These are phyloP conservation scores for Colletotrichum cordylinicola DNA, from an alignment of 2,329 filamentous ascomycete species.

Conservation along the genomic window DNA sequence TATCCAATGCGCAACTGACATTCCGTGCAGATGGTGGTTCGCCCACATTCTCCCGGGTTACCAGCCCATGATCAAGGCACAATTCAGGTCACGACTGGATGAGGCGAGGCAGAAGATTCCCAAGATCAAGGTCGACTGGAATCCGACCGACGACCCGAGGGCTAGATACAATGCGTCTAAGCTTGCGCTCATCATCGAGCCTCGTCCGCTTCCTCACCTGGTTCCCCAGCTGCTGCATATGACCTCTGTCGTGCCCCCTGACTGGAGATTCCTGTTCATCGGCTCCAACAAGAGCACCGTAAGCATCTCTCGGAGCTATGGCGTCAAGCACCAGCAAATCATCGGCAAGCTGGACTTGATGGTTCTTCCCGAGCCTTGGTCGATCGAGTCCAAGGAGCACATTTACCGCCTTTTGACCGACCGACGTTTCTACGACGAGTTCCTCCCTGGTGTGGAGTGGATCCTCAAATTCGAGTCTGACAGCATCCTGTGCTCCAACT, in stretches of 20 bases:
- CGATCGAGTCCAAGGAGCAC: conserved; percentile 51
- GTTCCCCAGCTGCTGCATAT: conserved; percentile 57
- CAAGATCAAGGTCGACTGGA: conserved; percentile 46
- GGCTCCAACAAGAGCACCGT: conserved; percentile 54
- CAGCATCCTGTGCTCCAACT: conserved; percentile 61
- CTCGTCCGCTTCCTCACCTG: conserved; percentile 51
- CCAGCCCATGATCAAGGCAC: conserved; percentile 45
- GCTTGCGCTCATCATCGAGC: conserved; percentile 58
- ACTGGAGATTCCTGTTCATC: conserved; percentile 62
- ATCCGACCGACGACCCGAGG: conserved; percentile 33
- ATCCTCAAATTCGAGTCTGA: conserved; percentile 61
- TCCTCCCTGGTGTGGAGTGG: conserved; percentile 57
- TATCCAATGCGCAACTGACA: background rate
- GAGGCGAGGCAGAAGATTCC: conserved; percentile 46
- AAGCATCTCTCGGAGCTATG: conserved; percentile 48
- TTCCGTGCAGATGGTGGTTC: conserved; percentile 49
- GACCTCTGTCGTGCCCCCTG: conserved; percentile 57
- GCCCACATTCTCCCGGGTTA: conserved; percentile 49
- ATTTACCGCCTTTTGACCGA: conserved; percentile 56
- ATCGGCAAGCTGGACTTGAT: conserved; percentile 58
- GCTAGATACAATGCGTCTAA: conserved; percentile 53
- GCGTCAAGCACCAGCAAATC: conserved; percentile 53
- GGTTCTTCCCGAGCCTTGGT: conserved; percentile 53
- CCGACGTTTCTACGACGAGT: conserved; percentile 56
- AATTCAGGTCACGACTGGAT: conserved; percentile 41